Base-by-base conservation (phyloP, 331 rosid genomes). In the Stylosanthes scabra region DNA sequence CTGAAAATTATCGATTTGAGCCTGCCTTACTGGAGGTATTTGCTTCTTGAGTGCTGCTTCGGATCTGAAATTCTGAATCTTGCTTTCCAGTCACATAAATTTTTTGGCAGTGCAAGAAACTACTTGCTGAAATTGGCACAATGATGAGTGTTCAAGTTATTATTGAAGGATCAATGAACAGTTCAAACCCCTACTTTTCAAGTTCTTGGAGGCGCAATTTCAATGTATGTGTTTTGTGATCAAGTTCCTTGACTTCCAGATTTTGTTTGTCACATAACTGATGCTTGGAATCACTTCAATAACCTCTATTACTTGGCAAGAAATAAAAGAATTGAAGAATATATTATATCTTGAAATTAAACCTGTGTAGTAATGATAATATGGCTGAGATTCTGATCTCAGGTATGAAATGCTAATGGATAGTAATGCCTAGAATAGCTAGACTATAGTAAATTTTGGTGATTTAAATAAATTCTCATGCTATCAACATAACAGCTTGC, bases 91-190 rank as follows among this genome's bases (percentile, higher is more conserved):
- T 68, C 76, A 77, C 74, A n/a, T 76, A 61, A 41, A 44, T 47
- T 57, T 58, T 73, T 74, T 60, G 54, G 74, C 88, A 93, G 98
- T 31, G 90, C 65, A 89, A 86, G 78, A 93, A 81, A 58, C 84
- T 91, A 29, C 68, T 91, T 52, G 85, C 87, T 79, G 93, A 82
- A 59, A 71, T 93, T 81, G 98, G 98, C 66, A 88, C 87, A 81
- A 87, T 94, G 96, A 91, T 89, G 96, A 94, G 86, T 52, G 88
- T 91, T 80, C 98, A 94, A 89, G 96, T 94, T 75, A 84, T 94
- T 79, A 70, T 94, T 74, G 98, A 94, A 89, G 98, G 98, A 83
- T 94, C 98, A 60, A 94, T 94, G 97, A 91, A 85, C 83, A 88
- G 89, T 80, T 85, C 96, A 58, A 94, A 94, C 67, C 98, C 96